phyloP scores from a whole-genome alignment of 2,329 filamentous ascomycete genomes.

The Pezicula carpinea region DNA sequence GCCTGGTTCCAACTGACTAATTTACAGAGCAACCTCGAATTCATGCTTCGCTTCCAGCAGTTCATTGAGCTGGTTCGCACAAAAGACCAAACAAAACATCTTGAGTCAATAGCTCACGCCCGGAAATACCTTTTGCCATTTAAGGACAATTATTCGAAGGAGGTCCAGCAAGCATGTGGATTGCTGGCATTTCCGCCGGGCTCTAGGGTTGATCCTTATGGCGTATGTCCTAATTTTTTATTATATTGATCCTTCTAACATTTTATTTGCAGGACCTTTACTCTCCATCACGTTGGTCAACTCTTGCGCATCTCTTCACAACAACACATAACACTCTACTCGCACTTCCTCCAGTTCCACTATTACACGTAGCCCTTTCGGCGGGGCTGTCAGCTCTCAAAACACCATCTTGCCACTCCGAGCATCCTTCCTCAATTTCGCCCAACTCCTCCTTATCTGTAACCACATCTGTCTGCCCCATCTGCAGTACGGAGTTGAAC shows the following conservation, averaged over 20 bases:
- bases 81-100: slow-evolving; percentile 55
- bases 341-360: slow-evolving; percentile 72
- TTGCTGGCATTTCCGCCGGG: slow-evolving; percentile 71
- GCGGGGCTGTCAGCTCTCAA: slow-evolving; percentile 93
- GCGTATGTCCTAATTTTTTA: slow-evolving; percentile 12
- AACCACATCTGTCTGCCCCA: slow-evolving; percentile 76
- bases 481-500: slow-evolving; percentile 93
- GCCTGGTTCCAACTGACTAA: slow-evolving; percentile 4
- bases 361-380: slow-evolving; percentile 85
- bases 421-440: slow-evolving; percentile 21
- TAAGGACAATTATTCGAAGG: slow-evolving; percentile 59
- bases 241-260: neutral
- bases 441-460: slow-evolving; percentile 26
- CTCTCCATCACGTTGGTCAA: slow-evolving; percentile 65
- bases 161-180: slow-evolving; percentile 70
- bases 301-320: slow-evolving; percentile 76
- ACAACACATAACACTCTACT: slow-evolving; percentile 83
- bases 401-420: slow-evolving; percentile 84
- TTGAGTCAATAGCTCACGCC: slow-evolving; percentile 78
- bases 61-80: slow-evolving; percentile 86
- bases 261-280: slow-evolving; percentile 59
- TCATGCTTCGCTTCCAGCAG: slow-evolving; percentile 88
- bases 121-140: slow-evolving; percentile 75
- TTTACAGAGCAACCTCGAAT: slow-evolving; percentile 73
- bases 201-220: slow-evolving; percentile 53